A percentile compares a stretch with the other conserved stretches of the same genome.
Evolutionary conservation across 2,329 filamentous ascomycete species (phyloP).

Genomic region (Teratosphaeria destructans): DNA sequence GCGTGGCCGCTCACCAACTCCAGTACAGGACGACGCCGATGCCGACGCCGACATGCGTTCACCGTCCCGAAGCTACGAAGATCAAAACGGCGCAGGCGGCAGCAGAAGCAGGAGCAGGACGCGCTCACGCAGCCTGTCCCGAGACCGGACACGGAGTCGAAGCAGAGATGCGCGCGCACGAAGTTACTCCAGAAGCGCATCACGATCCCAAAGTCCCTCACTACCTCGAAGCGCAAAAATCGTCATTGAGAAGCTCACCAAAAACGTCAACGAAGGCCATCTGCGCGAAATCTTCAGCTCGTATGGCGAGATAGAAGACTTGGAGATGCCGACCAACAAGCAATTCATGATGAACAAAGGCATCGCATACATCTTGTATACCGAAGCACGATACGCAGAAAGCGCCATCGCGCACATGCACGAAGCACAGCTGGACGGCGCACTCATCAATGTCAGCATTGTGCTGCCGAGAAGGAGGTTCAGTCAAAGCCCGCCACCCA

Average conservation of each 20-base stretch:
- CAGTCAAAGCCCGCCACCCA: constrained; percentile 64
- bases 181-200: not conserved
- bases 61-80: not conserved
- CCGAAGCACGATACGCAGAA: constrained; percentile 68
- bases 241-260: constrained; percentile 89
- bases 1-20: constrained; percentile 28
- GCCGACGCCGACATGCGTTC: not conserved
- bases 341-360: constrained; percentile 82
- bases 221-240: constrained; percentile 48
- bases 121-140: constrained; percentile 17
- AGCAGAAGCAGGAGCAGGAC: constrained; percentile 2
- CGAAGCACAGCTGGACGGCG: constrained; percentile 77
- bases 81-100: not conserved
- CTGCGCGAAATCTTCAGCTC: constrained; percentile 83
- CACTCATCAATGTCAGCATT: constrained; percentile 75
- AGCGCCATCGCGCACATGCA: constrained; percentile 93
- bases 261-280: constrained; percentile 84
- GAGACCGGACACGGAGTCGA: constrained; percentile 2
- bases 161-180: not conserved
- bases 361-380: constrained; percentile 84
- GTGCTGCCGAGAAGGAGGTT: constrained; percentile 76
- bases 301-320: constrained; percentile 74
- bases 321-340: constrained; percentile 84
- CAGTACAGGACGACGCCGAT: not conserved
- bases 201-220: constrained; percentile 10